Evolutionary conservation across 2,329 filamentous ascomycete species (phyloP), one percentile per base, ranked within the genome.

Genomic region (Aspergillus niger): DNA sequence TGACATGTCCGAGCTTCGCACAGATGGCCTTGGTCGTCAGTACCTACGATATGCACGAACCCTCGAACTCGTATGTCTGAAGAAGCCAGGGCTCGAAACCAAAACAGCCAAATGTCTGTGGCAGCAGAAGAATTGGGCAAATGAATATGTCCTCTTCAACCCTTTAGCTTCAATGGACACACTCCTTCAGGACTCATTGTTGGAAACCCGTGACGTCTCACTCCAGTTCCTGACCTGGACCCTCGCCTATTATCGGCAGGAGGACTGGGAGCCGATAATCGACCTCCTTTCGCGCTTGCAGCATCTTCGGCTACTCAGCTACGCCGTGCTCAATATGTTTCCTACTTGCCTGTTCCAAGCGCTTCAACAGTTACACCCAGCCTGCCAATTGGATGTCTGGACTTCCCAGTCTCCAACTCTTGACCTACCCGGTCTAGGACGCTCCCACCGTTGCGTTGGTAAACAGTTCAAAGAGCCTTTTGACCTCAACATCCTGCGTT

Each of bases 301-400:
- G 30, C 15, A 15, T 28, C 32, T 61, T 1, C 8, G 41, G 22
- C 15, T n/a, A 3, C 8, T 58, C 1, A 47, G 58, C 28, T 63
- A 62, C 44, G 48, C 11, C 3, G 24, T 41, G 4, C 3, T 1
- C 4, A 57, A 47, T 13, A 22, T 24, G 7, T 63, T 63, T 8
- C 56, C 59, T 1, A 22, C 22, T 8, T 3, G 5, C 8, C n/a
- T 63, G 4, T 20, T 20, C 6, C n/a, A 60, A 1, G 44, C 57
- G 11, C 26, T 64, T 2, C 32, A 24, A 10, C 30, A 28, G 6
- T 7, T 38, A 38, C 62, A 64, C 24, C 57, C 62, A 1, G 13
- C 8, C 0, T 64, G 62, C 26, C 20, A 11, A 5, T 3, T 64
- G 1, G 22, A 61, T 20, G 32, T 62, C 2, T 60, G 59, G 57